A percentile compares a stretch with the other conserved stretches of the same genome.
These are phyloP conservation scores for Rhynchosporium graminicola DNA, from an alignment of 2,329 filamentous ascomycete genomes.

Conservation along the genomic window DNA sequence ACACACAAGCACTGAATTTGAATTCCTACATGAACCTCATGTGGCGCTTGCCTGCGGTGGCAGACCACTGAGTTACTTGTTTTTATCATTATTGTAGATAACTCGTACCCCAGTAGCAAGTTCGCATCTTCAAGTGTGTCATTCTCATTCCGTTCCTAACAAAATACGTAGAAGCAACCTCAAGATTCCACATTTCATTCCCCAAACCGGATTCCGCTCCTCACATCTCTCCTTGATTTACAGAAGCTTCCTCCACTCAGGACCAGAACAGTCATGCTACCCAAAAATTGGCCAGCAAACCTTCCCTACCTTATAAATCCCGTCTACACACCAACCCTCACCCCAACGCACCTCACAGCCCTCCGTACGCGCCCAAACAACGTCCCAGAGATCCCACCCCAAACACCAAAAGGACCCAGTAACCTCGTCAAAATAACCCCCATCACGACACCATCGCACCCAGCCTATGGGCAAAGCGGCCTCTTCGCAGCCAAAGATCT, in stretches of 20 bases:
- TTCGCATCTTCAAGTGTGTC: too few species aligned
- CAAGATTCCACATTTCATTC: too few species aligned
- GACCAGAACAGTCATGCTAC: conserved; percentile 31
- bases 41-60: too few species aligned
- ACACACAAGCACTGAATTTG: too few species aligned
- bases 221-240: too few species aligned
- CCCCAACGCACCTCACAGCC: conserved; percentile 22
- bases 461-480: conserved; percentile 58
- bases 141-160: too few species aligned
- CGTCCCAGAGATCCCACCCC: conserved; percentile 40
- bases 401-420: conserved; percentile 48
- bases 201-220: too few species aligned
- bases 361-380: conserved; percentile 34
- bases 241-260: background rate
- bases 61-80: too few species aligned
- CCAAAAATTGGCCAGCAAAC: conserved; percentile 59
- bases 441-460: conserved; percentile 54
- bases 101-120: too few species aligned
- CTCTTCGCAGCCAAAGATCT: conserved; percentile 60
- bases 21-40: too few species aligned
- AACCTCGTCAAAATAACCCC: conserved; percentile 54
- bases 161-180: too few species aligned
- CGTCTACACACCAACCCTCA: conserved; percentile 46
- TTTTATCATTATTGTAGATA: too few species aligned
- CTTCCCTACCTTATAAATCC: conserved; percentile 56